These are phyloP conservation scores for Apostasia shenzhenica DNA, from an alignment of 106 monocot genomes.

Conservation along the genomic window DNA sequence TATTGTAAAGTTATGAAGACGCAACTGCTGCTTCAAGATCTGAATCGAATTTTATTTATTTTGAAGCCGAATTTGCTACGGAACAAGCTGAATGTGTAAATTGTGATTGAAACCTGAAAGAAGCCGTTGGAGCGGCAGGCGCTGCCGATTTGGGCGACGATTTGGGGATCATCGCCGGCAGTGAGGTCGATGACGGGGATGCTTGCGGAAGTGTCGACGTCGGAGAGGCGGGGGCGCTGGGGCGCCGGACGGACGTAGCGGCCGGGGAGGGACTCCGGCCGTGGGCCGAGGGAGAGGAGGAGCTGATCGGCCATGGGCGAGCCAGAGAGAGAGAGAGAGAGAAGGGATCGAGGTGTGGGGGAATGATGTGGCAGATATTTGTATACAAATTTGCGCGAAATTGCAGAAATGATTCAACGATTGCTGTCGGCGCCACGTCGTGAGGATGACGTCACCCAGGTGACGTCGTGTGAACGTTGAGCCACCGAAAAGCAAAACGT, in stretches of 20 bases:
- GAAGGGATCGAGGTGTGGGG: background rate
- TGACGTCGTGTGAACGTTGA: too few species aligned
- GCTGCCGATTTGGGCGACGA: conserved; percentile 21
- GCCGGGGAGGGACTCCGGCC: conserved; percentile 33
- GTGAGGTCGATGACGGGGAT: conserved; percentile 66
- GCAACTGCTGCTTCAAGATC: too few species aligned
- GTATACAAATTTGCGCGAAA: too few species aligned
- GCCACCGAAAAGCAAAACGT: too few species aligned
- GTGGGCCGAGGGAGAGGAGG: conserved; percentile 33
- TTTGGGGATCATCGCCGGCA: conserved; percentile 16
- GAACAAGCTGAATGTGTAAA: too few species aligned
- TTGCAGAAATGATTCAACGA: too few species aligned
- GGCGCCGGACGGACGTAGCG: conserved; percentile 58
- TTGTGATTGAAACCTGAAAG: conserved; percentile 49
- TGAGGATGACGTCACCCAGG: too few species aligned
- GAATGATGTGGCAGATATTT: background rate
- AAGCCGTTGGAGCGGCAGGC: conserved; percentile 74
- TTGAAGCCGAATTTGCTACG: too few species aligned
- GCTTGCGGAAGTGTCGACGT: conserved; percentile 37
- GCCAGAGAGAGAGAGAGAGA: background rate
- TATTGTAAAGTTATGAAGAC: too few species aligned
- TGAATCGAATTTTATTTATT: too few species aligned
- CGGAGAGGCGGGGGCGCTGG: conserved; percentile 45
- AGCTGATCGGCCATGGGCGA: conserved; percentile 32
- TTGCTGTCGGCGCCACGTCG: too few species aligned